phyloP scores from a whole-genome alignment of 257 asterid genomes.

The Echites panduratus region DNA sequence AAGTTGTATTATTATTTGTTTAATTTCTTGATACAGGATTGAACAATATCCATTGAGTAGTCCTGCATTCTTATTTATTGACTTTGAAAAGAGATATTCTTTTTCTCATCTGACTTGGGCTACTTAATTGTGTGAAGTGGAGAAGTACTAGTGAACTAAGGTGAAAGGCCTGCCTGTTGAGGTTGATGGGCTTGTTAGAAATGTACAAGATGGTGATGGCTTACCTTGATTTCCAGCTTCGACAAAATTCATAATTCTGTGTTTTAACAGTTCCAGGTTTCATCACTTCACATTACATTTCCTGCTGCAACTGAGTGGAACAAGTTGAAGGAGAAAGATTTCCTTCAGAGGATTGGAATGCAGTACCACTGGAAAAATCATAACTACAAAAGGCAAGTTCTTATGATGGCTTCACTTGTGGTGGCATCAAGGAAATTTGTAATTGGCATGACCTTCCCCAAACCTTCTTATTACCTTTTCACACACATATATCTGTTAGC shows the following conservation, averaged over 20 bases:
- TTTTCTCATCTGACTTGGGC: background rate
- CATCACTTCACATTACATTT: slow-evolving; percentile 91
- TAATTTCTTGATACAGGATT: background rate
- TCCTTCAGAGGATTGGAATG: slow-evolving; percentile 88
- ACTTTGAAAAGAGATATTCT: background rate
- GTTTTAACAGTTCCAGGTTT: slow-evolving; percentile 66
- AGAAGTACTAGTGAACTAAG: background rate
- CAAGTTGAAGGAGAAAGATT: slow-evolving; percentile 69
- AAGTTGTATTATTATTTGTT: background rate
- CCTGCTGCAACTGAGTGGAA: slow-evolving; percentile 61
- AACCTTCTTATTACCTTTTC: background rate
- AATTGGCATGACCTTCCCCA: background rate
- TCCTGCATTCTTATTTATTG: background rate
- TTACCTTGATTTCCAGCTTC: background rate
- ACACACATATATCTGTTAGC: background rate
- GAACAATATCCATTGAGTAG: background rate
- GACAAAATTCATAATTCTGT: slow-evolving; percentile 3
- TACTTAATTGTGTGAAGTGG: background rate
- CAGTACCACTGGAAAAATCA: slow-evolving; percentile 95
- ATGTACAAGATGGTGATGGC: background rate
- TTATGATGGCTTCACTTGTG: slow-evolving; percentile 12
- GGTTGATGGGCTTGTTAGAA: background rate
- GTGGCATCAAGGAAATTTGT: background rate
- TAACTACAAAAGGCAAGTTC: slow-evolving; percentile 63
- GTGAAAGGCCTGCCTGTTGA: background rate